These are phyloP conservation scores for Brassica balearica DNA, from an alignment of 441 rosid genomes.

Conservation along the genomic window DNA sequence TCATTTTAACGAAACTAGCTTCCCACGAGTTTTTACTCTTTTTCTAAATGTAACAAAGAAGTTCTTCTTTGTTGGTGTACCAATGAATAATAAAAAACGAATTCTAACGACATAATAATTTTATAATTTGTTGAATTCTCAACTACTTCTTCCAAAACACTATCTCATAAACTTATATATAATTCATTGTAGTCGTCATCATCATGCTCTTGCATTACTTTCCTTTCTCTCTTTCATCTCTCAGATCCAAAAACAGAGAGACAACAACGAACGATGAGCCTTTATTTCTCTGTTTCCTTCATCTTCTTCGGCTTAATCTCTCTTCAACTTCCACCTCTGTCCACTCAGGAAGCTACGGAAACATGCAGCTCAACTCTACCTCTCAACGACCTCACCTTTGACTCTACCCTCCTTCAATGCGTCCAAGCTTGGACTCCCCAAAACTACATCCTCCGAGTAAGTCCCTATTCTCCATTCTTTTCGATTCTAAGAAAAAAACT, in stretches of 20 bases:
- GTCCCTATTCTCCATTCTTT: slow-evolving; percentile 31
- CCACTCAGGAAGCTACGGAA: slow-evolving; percentile 56
- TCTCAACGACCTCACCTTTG: slow-evolving; percentile 46
- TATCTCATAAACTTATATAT: slow-evolving; percentile 28
- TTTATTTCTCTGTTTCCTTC: slow-evolving; percentile 32
- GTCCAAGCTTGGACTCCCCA: slow-evolving; percentile 56
- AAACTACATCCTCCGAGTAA: slow-evolving; percentile 70
- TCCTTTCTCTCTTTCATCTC: slow-evolving; percentile 33
- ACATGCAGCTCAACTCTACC: slow-evolving; percentile 63
- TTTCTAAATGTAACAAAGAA: too few relatives aligned
- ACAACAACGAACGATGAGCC: slow-evolving; percentile 45
- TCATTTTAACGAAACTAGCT: too few relatives aligned
- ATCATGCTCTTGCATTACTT: slow-evolving; percentile 35
- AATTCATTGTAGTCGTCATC: slow-evolving; percentile 28
- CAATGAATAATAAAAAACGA: too few relatives aligned
- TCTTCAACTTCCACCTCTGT: slow-evolving; percentile 21
- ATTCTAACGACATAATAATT: background rate
- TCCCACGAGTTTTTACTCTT: too few relatives aligned
- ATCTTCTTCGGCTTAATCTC: slow-evolving; percentile 40
- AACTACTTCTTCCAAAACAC: slow-evolving; percentile 36
- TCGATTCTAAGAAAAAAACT: background rate
- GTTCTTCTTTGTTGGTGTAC: too few relatives aligned
- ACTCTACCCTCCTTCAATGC: slow-evolving; percentile 60
- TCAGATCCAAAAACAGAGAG: slow-evolving; percentile 33
- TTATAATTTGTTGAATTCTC: slow-evolving; percentile 16